Base-by-base conservation (phyloP, 257 asterid genomes). In the Lycium barbarum region DNA sequence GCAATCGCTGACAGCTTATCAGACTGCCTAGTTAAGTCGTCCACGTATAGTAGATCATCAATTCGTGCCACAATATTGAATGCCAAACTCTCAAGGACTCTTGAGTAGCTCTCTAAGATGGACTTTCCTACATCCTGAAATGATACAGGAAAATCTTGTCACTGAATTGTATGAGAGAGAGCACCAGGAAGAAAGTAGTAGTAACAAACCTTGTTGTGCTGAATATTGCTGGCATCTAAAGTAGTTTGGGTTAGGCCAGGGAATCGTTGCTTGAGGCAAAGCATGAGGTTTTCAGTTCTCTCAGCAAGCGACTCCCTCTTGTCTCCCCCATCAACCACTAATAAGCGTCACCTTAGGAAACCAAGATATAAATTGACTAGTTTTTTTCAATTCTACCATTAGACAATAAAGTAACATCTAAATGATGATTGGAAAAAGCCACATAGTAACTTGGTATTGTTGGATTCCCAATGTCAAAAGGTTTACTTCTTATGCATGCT, bases 81-180 rank as follows among this genome's bases (percentile, higher is more conserved):
- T 6, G 99, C 97, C 80, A 96, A 88, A 82, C 98, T 93, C 90
- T 96, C 99, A 93, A 96, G 89, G 35, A 96, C 98, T 85, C 99
- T 90, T 17, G 99, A 96, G 92, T 96, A 96, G 97, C 99, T 93
- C 94, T 96, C 99, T 81, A 96, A 57, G 36, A 96, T 93, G 17
- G 98, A 92, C 91, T 93, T 96, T 17, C 99, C 99, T 2, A 96
- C 91, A 87, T 96, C 99, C 99, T 96, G 85, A 83, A 67, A 83
- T 20, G 66, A 78, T 72, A n/a, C 13, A 66, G 53, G 51, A 9
- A 67, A 79, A 61, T 54, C 80, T 17, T 15, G 54, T 86, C 20
- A 36, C 1, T 74, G 80, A 43, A 68, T 40, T 26, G 76, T 80
- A 80, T 22, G 70, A 8, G 17, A 3, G 1, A 45, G 72, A 59